Conservation (phyloP, 352 stramenopile species). For the Phytophthora ohioensis region DNA sequence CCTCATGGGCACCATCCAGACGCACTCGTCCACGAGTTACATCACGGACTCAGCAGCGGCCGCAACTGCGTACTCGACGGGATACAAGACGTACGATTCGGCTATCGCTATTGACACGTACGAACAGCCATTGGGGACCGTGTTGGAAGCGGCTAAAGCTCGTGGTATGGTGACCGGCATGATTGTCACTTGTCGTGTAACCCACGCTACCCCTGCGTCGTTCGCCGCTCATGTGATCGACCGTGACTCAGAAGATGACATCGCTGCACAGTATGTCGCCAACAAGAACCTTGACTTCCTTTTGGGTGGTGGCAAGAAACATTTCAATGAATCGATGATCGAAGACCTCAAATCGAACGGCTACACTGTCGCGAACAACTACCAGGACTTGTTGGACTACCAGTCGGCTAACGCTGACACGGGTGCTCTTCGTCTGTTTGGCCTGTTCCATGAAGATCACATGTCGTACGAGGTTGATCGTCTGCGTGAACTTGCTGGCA, state of each 20-base stretch:
- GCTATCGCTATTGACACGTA: constrained; percentile 67
- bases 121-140: constrained; percentile 62
- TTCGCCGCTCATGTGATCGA: constrained; percentile 67
- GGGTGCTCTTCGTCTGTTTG: constrained; percentile 63
- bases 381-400: constrained; percentile 62
- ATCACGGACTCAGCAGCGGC: constrained; percentile 72
- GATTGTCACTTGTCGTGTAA: constrained; percentile 74
- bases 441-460: constrained; percentile 68
- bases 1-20: constrained; percentile 66
- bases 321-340: constrained; percentile 66
- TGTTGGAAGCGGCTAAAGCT: constrained; percentile 70
- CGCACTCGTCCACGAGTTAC: constrained; percentile 70
- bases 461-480: constrained; percentile 80
- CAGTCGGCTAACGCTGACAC: constrained; percentile 52
- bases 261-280: constrained; percentile 65
- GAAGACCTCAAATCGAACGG: constrained; percentile 48
- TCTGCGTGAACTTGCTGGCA: constrained; percentile 40
- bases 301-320: constrained; percentile 55
- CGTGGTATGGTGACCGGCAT: constrained; percentile 75
- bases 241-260: constrained; percentile 63
- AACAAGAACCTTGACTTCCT: constrained; percentile 82
- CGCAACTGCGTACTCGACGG: constrained; percentile 63
- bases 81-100: constrained; percentile 74
- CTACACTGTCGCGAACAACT: constrained; percentile 67
- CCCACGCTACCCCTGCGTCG: constrained; percentile 63